Evolutionary conservation across 2,329 filamentous ascomycete species (phyloP), one percentile per base, ranked within the genome.

Genomic region (Torrubiellomyces zombiae): DNA sequence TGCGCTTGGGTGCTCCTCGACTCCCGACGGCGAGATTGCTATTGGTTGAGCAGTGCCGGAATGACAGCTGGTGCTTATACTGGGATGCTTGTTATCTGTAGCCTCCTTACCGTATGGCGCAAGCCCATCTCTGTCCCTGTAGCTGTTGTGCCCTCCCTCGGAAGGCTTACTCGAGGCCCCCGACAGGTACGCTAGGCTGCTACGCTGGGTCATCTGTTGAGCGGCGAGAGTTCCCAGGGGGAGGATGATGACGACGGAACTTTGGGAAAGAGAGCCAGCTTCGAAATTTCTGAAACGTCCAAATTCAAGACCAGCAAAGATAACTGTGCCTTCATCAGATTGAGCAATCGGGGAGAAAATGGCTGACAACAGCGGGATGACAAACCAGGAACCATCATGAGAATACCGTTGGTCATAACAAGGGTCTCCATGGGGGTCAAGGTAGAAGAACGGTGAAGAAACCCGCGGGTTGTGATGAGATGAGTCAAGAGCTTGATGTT

Each of bases 371-470:
- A n/a, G 18, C 19, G 8, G 20, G 13, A 12, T 15, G 10, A 43
- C 51, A 23, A 43, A 67, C 63, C 57, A n/a, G 63, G 64, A 7
- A 66, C 40, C 10, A 66, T 34, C 65, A 69, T 68, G 27, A 70
- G 45, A 2, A 66, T 33, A 8, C 62, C 63, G 18, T 69, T 68
- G 24, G 61, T 62, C 36, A 67, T 59, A 25, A 66, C 51, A 14
- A 69, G 47, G 6, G 65, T 53, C 34, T 70, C 64, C 50, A 69
- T 60, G 5, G 61, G 53, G 0, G 45, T 59, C 19, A 69, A 38
- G 0, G 51, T 44, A 24, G 46, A 46, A 4, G 51, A 42, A 1
- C 45, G 45, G 1, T 55, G 54, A 1, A 68, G 46, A 6, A 69
- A 40, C 23, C 53, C 56, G 14, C 60, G 48, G 33, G 60, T 60